Base-by-base conservation (phyloP, 1,139 yeast species). In the Yamadazyma atmosphaerica region DNA sequence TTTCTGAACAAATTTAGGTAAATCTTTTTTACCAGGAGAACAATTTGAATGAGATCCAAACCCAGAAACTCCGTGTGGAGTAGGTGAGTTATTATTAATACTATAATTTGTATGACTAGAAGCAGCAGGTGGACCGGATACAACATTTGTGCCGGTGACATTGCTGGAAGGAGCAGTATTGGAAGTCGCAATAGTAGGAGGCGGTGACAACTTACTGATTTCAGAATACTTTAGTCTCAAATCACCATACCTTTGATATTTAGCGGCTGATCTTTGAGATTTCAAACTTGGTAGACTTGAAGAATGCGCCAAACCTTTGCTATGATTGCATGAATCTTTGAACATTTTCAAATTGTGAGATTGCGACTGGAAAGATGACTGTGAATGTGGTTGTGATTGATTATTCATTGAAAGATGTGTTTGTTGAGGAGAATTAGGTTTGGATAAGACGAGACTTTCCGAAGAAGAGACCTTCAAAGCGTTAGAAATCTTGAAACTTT, bases 381-480 rank as follows among this genome's bases (percentile, higher is more conserved):
- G 16, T 6, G 18, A 27, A 27, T 28, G 32, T 9, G 11, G 33
- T 7, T 12, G 34, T 14, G 17, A 22, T 28, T 27, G 30, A 4
- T 28, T 19, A 14, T 34, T 24, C 19, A 37, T 25, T 2, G 35
- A 27, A 11, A 32, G 8, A 25, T 34, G 34, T 2, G 33, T 14
- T 12, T 43, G 44, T 16, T 37, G 43, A 4, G 51, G 51, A 8
- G 51, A 46, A 37, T 54, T 58, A 5, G 70, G 53, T 37, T 63
- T 49, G 13, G 58, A 55, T 17, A 63, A 44, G 40, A 61, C 59
- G n/a, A 68, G 52, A 49, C 74, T 69, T 37, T 74, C 80, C 1
- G 74, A 58, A 2, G 77, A 68, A 3, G 71, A 62, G 4, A 58
- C 53, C 41, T 70, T 71, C 49, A 74, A 55, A 1, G 79, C 79